phyloP scores from a whole-genome alignment of 805 yeast genomes.

The Tetrapisispora pingtungensis region DNA sequence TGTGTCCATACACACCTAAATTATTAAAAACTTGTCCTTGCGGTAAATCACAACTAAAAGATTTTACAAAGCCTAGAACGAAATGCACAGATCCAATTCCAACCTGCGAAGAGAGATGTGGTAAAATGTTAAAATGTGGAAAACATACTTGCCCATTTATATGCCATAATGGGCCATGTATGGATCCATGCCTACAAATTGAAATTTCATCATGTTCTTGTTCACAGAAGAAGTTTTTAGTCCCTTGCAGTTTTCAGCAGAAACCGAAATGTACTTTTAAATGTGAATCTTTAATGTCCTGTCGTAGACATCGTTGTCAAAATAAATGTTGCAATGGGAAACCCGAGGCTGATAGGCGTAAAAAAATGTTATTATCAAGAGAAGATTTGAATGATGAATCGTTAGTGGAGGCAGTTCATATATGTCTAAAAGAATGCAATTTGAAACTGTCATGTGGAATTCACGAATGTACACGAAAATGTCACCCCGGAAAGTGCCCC shows the following conservation, averaged over 20 bases:
- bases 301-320: constrained; percentile 72
- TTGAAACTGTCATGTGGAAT: constrained; percentile 52
- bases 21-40: constrained; percentile 63
- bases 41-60: constrained; percentile 49
- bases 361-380: constrained; percentile 31
- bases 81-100: constrained; percentile 74
- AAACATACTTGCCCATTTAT: constrained; percentile 52
- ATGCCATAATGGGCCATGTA: constrained; percentile 75
- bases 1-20: constrained; percentile 59
- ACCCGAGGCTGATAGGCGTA: constrained; percentile 43
- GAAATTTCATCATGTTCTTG: constrained; percentile 54
- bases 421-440: constrained; percentile 61
- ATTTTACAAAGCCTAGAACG: constrained; percentile 34
- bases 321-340: constrained; percentile 63
- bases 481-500: constrained; percentile 73
- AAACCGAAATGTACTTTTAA: constrained; percentile 57
- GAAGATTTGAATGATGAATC: constrained; percentile 37
- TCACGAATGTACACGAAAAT: constrained; percentile 59
- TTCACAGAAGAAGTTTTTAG: constrained; percentile 42
- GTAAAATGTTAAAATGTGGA: constrained; percentile 59
- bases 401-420: constrained; percentile 63
- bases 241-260: constrained; percentile 53
- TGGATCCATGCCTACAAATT: constrained; percentile 48
- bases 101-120: constrained; percentile 58
- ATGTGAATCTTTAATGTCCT: constrained; percentile 65